phyloP scores from a whole-genome alignment of 257 asterid genomes.

The Cruciata laevipes region DNA sequence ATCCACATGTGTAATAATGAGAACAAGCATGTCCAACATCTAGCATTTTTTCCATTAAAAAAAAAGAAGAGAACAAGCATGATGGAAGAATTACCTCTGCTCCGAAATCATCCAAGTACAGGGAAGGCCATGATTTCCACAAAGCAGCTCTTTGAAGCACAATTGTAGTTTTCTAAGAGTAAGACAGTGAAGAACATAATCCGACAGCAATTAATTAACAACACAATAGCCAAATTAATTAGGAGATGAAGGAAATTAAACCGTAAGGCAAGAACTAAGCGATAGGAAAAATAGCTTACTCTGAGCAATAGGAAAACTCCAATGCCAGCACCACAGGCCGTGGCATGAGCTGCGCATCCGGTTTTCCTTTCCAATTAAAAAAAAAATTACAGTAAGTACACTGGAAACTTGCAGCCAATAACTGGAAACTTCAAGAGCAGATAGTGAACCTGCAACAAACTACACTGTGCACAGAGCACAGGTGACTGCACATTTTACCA shows the following conservation, averaged over 20 bases:
- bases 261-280: neutral
- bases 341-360: slow-evolving; percentile 74
- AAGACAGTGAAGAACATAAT: neutral
- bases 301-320: slow-evolving; percentile 88
- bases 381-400: slow-evolving; percentile 16
- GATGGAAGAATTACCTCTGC: slow-evolving; percentile 66
- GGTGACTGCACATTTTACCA: slow-evolving; percentile 89
- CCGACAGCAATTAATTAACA: neutral
- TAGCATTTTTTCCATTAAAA: too few species aligned
- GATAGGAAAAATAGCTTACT: slow-evolving; percentile 35
- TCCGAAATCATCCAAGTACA: slow-evolving; percentile 88
- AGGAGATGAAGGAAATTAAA: neutral
- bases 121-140: slow-evolving; percentile 97
- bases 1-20: neutral
- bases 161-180: slow-evolving; percentile 69
- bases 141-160: slow-evolving; percentile 90
- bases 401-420: neutral
- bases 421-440: slow-evolving; percentile 7
- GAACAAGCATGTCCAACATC: neutral
- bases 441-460: slow-evolving; percentile 73
- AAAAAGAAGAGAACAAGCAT: neutral
- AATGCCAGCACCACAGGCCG: slow-evolving; percentile 83
- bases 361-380: slow-evolving; percentile 51
- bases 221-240: neutral
- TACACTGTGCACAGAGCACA: too few species aligned